Evolutionary conservation across 768 basidiomycete genomes (phyloP), one percentile per base, ranked within the genome.

Genomic region (Suillus paluster): DNA sequence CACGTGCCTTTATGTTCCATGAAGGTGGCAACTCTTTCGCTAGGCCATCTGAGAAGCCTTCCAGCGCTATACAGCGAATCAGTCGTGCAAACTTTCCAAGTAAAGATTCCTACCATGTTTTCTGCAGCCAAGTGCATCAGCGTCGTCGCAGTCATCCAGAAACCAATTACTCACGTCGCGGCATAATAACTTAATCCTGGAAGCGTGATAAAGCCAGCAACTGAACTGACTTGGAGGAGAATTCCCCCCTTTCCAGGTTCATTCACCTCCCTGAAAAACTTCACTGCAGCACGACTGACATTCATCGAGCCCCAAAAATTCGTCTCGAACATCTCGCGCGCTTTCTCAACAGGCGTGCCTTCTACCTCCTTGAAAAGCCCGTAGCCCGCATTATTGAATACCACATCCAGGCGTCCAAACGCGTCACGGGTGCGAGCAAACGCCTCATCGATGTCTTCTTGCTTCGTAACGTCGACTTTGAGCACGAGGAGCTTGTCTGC

Each of bases 321-420:
- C 1, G 72, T 73, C 42, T 80, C 77, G 57, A 80, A 78, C 62
- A 75, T 17, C 5, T 63, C 59, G 3, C 76, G 68, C 4, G 77
- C 78, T 1, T 70, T 67, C 0, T 63, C 66, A 6, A 74, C 73
- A 3, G 73, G 63, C 11, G 71, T 73, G 21, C 64, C 71, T 65
- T 81, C 81, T 25, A 75, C 66, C 50, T 80, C 77, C 10, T 68
- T 70, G 1, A 75, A 36, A 11, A 75, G 45, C 0, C 55, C 66
- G 30, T 67, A 71, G 41, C 64, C 71, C 59, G 81, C 80, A 64
- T 83, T 83, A 68, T 76, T 80, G 68, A 77, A 77, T 5, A 82
- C 80, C 53, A 81, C 77, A 60, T 82, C 81, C 33, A 81, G 68
- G 14, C 77, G 64, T 3, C 78, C 77, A 66, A 81, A 81, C 7